Percentiles rank a stretch among this genome's conserved stretches.
Conservation (phyloP, 139 green algal species). For the Yamagishiella unicocca region DNA sequence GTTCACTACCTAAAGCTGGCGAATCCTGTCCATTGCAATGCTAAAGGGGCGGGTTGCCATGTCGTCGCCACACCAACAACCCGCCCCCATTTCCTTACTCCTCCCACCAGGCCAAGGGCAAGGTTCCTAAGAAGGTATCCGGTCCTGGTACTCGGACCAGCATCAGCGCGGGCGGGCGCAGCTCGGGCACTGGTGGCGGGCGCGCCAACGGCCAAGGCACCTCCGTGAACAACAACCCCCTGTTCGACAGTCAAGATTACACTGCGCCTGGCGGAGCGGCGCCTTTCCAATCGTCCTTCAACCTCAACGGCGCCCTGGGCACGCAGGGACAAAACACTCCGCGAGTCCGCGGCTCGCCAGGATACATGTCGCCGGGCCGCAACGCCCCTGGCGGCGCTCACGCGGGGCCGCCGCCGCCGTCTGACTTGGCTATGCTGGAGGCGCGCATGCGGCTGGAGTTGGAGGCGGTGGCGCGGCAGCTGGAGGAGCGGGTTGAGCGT, state of each 20-base stretch:
- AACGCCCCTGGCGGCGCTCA: not conserved
- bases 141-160: not conserved
- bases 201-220: not conserved
- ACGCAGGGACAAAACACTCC: not conserved
- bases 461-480: slow-evolving; percentile 2
- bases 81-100: no score
- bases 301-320: not conserved
- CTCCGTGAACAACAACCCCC: slow-evolving; percentile 49
- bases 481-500: slow-evolving; percentile 24
- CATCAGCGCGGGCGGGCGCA: not conserved
- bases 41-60: no score
- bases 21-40: no score
- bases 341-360: not conserved
- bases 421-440: slow-evolving; percentile 31
- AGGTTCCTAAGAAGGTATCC: slow-evolving; percentile 21
- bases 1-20: no score
- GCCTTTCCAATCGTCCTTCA: slow-evolving; percentile 6
- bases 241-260: slow-evolving; percentile 48
- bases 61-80: no score
- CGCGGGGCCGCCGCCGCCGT: not conserved
- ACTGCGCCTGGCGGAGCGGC: not conserved
- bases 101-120: slow-evolving; percentile 19
- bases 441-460: slow-evolving; percentile 22
- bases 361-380: not conserved
- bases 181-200: not conserved